Conservation (phyloP, 768 basidiomycete genomes). For the Suillus variegatus region DNA sequence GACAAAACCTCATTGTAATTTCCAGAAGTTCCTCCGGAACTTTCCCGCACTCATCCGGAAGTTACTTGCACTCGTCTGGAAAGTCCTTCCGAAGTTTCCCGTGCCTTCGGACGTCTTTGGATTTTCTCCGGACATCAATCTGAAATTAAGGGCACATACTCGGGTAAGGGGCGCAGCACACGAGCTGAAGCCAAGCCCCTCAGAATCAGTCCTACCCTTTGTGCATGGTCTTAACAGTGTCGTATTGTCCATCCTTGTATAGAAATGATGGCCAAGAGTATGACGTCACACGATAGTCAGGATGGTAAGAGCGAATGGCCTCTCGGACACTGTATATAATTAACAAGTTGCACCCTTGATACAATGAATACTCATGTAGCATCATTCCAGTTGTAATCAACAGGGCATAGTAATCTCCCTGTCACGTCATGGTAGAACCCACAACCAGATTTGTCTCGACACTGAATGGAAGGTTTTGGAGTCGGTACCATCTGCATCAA, state of each 20-base stretch:
- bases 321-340: background rate
- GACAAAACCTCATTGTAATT: too few relatives aligned
- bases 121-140: too few relatives aligned
- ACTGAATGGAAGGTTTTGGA: background rate
- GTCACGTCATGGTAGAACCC: background rate
- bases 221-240: too few relatives aligned
- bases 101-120: too few relatives aligned
- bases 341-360: background rate
- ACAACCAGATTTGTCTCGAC: background rate
- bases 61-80: too few relatives aligned
- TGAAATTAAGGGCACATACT: too few relatives aligned
- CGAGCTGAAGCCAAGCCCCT: too few relatives aligned
- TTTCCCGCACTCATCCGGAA: too few relatives aligned
- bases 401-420: background rate
- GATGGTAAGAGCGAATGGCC: conserved; percentile 15
- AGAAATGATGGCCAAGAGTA: conserved; percentile 20
- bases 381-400: background rate
- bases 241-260: conserved; percentile 13
- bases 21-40: too few relatives aligned
- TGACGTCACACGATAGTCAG: conserved; percentile 16
- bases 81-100: too few relatives aligned
- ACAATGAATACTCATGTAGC: background rate
- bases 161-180: too few relatives aligned
- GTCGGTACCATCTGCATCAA: background rate
- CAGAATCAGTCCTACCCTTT: too few relatives aligned